Percentiles rank a stretch among this genome's conserved stretches.
Evolutionary conservation across 768 basidiomycete species (phyloP).

Genomic region (Rhodotorula paludigena): DNA sequence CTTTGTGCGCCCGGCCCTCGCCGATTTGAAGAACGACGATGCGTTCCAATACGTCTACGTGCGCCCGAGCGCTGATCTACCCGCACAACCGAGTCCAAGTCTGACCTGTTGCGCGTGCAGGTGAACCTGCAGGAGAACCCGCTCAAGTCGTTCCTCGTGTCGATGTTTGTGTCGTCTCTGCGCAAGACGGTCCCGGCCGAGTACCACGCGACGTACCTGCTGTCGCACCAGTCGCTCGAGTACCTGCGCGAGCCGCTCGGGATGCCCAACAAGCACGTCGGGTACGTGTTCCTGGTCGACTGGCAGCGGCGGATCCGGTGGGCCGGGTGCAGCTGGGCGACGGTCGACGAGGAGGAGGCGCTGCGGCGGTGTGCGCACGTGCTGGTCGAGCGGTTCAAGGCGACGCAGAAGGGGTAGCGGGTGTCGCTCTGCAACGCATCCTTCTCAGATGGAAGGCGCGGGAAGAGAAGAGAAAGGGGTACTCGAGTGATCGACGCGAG

Average conservation of each 20-base stretch:
- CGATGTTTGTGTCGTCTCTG: conserved; percentile 71
- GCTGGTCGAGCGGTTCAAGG: conserved; percentile 43
- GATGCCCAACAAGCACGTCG: conserved; percentile 81
- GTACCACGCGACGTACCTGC: conserved; percentile 66
- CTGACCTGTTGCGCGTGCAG: conserved; percentile 64
- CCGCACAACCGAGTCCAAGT: not conserved
- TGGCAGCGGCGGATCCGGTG: conserved; percentile 77
- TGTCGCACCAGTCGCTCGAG: conserved; percentile 78
- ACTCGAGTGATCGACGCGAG: too few species aligned
- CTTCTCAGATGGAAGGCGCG: not conserved
- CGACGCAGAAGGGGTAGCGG: not conserved
- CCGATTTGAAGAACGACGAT: conserved; percentile 42
- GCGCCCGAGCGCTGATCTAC: not conserved
- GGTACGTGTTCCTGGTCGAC: conserved; percentile 88
- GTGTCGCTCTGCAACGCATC: not conserved
- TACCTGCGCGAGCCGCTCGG: conserved; percentile 77
- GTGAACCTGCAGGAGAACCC: conserved; percentile 93
- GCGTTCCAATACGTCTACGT: conserved; percentile 46
- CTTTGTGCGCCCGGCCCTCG: conserved; percentile 52
- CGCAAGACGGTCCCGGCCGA: conserved; percentile 61
- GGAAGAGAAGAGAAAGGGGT: too few species aligned
- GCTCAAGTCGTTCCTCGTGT: conserved; percentile 83
- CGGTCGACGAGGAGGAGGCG: conserved; percentile 62
- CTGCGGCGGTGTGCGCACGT: conserved; percentile 55
- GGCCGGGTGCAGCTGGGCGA: conserved; percentile 85